Evolutionary conservation across 2,329 filamentous ascomycete genomes (phyloP), one percentile per base, ranked within the genome.

Genomic region (Fusarium pilosicola): DNA sequence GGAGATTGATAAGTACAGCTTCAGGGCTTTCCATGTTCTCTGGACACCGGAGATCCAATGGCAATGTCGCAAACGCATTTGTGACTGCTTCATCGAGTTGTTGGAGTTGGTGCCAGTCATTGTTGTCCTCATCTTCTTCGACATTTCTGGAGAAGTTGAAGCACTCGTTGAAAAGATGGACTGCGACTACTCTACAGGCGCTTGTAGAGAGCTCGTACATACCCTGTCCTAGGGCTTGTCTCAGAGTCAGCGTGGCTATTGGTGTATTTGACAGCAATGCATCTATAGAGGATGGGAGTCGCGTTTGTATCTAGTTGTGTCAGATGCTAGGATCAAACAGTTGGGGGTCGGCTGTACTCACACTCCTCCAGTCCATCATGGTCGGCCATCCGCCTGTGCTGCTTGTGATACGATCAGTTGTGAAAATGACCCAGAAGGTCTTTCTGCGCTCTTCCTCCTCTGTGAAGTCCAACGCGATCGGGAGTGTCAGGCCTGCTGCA

Each of bases 381-480:
- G 94, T 91, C 0, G 94, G 94, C 94, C 94, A 97, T 2, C 94
- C 94, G 11, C 94, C 96, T n/a, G 93, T 94, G 46, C 95, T 92
- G 76, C 92, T 94, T 6, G 93, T 91, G 82, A 95, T 95, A 45
- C 93, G 88, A 79, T 97, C 94, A 44, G 92, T 87, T 73, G 90
- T 92, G 74, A 95, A 97, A 2, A 90, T 87, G 75, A 91, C 88
- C 94, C 94, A 97, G 75, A 96, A 96, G 0, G 92, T 91, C 70
- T 95, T 87, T 65, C 94, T 87, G 56, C 94, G 87, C 80, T 97
- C 94, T 62, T 85, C 84, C 17, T 83, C 70, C 51, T 97, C 94
- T 1, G 88, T 90, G 91, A 93, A 96, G 78, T 95, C 93, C 77
- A 87, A 88, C 0, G 94, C 88, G 2, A 93, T 91, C 5, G 90